Evolutionary conservation across 1,284 basidiomycete genomes (phyloP), one percentile per base, ranked within the genome.

Genomic region (Neolentinus lepideus): DNA sequence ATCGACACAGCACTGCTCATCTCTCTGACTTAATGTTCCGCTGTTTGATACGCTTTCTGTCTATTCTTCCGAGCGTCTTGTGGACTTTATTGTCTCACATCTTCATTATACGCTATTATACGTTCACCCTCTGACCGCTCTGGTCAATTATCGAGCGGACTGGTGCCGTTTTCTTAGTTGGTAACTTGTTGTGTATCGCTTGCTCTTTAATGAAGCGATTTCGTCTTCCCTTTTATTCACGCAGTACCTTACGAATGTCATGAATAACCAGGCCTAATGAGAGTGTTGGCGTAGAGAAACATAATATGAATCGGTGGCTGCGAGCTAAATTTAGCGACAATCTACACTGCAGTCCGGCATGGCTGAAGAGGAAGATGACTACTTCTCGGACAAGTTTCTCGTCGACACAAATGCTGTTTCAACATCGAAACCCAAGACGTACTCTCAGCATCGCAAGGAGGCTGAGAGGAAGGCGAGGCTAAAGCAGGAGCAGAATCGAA

Each of bases 311-410:
- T 21, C 38, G 19, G 51, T 38, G 47, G 22, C 56, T 33, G 25
- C 54, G 35, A 26, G 24, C 55, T 36, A 61, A 62, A 57, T 48
- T 48, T 55, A 46, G 54, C 59, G 57, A 54, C 60, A 53, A 55
- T 36, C 38, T 6, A 43, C 38, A 21, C 38, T 43, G 12, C 16
- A 43, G 3, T n/a, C 51, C 52, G 54, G 55, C 56, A 85, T 84
- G 82, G 81, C 84, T 54, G 70, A 74, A 59, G 84, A 83, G 63
- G 87, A 90, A 63, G 88, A 88, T 60, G 88, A 92, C 71, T 92
- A 92, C 64, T 78, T 92, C 51, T 91, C 89, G 14, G 88, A 91
- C 74, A 92, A 90, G 65, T 92, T 91, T 67, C 75, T 92, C 12
- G 60, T 78, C 51, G 75, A 76, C 2, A 57, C 69, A 24, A 54